These are phyloP conservation scores for Xylaria cubensis DNA, from an alignment of 495 filamentous ascomycete species.

Conservation along the genomic window DNA sequence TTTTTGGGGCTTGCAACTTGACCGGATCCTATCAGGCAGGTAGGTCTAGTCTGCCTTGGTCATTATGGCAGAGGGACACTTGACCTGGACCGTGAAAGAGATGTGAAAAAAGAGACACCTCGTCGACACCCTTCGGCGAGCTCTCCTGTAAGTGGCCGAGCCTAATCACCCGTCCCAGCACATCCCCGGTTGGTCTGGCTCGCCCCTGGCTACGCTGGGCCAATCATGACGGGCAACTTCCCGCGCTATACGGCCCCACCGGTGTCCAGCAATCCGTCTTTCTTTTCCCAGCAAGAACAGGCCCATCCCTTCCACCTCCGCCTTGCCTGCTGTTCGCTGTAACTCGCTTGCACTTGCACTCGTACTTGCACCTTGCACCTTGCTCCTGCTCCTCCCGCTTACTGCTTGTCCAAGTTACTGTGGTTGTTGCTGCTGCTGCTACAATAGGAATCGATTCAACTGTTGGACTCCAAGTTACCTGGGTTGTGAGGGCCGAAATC, in stretches of 20 bases:
- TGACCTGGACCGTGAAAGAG: slow-evolving; percentile 8
- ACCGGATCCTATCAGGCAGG: neutral
- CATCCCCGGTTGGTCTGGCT: slow-evolving; percentile 23
- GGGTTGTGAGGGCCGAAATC: slow-evolving; percentile 1
- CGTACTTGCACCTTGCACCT: too few relatives aligned
- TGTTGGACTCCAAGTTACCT: too few relatives aligned
- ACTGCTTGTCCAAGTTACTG: slow-evolving; percentile 1
- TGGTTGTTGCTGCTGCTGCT: neutral
- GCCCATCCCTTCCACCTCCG: slow-evolving; percentile 25
- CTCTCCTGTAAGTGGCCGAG: slow-evolving; percentile 24
- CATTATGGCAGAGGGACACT: slow-evolving; percentile 4
- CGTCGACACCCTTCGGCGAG: slow-evolving; percentile 14
- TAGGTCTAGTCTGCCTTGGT: neutral
- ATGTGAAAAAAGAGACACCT: neutral
- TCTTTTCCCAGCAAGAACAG: slow-evolving; percentile 26
- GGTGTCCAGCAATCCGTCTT: slow-evolving; percentile 22
- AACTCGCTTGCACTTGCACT: slow-evolving; percentile 7
- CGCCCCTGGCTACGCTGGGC: slow-evolving; percentile 18
- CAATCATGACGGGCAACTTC: slow-evolving; percentile 11
- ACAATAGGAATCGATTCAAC: too few relatives aligned
- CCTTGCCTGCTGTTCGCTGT: slow-evolving; percentile 12
- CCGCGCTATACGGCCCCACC: slow-evolving; percentile 15
- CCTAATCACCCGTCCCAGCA: slow-evolving; percentile 24
- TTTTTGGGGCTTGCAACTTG: neutral
- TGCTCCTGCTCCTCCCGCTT: neutral